phyloP scores from a whole-genome alignment of 768 basidiomycete genomes.

The Pulveroboletus ravenelii region DNA sequence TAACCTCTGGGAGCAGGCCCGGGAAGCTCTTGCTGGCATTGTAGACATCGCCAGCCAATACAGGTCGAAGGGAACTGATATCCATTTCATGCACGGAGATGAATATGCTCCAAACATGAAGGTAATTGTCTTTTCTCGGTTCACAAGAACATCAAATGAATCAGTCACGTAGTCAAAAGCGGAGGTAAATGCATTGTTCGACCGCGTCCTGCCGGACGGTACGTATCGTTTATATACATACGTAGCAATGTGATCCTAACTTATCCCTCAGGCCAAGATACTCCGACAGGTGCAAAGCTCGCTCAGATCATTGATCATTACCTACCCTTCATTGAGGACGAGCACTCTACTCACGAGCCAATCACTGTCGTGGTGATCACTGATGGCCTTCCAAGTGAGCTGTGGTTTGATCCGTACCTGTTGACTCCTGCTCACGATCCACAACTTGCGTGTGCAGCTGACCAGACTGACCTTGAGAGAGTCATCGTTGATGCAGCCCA shows the following conservation, averaged over 20 bases:
- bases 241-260: neutral
- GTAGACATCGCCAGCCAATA: constrained; percentile 34
- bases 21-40: constrained; percentile 40
- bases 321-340: constrained; percentile 29
- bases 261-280: constrained; percentile 26
- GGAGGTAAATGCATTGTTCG: constrained; percentile 25
- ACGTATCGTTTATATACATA: neutral
- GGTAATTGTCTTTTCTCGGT: constrained; percentile 5
- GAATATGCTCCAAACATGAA: constrained; percentile 28
- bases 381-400: constrained; percentile 38
- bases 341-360: constrained; percentile 30
- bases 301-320: constrained; percentile 35
- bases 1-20: constrained; percentile 34
- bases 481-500: constrained; percentile 36
- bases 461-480: constrained; percentile 22
- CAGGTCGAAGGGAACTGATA: constrained; percentile 37
- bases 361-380: constrained; percentile 37
- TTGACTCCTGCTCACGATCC: neutral
- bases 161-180: constrained; percentile 13
- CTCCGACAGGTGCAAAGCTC: constrained; percentile 37
- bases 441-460: constrained; percentile 18
- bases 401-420: neutral
- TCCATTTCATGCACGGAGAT: constrained; percentile 39
- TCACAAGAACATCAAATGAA: neutral
- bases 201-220: constrained; percentile 23